These are phyloP conservation scores for Clitopilus hobsonii DNA, from an alignment of 768 basidiomycete species.

Conservation along the genomic window DNA sequence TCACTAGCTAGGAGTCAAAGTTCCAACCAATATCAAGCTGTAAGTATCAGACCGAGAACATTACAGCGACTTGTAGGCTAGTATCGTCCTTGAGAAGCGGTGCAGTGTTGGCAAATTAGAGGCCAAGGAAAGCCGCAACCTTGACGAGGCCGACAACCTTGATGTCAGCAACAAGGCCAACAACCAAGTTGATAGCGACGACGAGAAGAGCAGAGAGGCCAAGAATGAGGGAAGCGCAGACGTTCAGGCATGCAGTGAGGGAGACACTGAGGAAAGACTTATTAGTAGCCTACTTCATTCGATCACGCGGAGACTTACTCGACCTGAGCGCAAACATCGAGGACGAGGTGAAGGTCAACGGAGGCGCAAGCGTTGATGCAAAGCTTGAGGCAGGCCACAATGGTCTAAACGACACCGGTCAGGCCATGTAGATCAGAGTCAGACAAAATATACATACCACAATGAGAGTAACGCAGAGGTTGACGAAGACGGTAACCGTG, in stretches of 20 bases:
- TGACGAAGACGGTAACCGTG: background rate
- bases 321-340: background rate
- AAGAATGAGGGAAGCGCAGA: background rate
- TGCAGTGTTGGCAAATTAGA: too few species aligned
- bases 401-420: background rate
- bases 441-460: background rate
- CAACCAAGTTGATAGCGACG: background rate
- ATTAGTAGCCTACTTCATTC: background rate
- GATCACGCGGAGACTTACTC: background rate
- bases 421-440: background rate
- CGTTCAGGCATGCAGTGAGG: background rate
- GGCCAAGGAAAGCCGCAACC: background rate
- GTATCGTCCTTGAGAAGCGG: too few species aligned
- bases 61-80: too few species aligned
- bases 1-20: too few species aligned
- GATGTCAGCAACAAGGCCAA: background rate
- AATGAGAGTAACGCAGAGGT: background rate
- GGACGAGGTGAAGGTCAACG: background rate
- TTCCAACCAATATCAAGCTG: too few species aligned
- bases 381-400: background rate
- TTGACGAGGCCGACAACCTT: background rate
- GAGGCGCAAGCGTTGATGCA: background rate
- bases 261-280: background rate
- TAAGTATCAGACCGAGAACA: too few species aligned
- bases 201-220: background rate